Base-by-base conservation (phyloP, 345 rosid species). In the Gossypium anomalum region DNA sequence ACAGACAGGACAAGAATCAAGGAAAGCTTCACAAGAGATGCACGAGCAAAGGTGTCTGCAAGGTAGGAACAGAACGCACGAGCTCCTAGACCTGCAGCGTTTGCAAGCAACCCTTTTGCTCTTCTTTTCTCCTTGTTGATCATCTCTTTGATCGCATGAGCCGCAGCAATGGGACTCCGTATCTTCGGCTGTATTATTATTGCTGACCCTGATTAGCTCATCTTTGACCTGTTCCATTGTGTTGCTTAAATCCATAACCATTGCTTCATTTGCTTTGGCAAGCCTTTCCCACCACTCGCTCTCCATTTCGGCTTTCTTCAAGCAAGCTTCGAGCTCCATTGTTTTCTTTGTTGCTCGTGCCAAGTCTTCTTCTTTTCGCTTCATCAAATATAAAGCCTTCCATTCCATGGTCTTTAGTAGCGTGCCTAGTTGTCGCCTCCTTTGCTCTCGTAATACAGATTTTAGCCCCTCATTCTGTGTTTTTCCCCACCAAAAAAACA, bases 41-140 rank as follows among this genome's bases (percentile, higher is more conserved):
- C 93, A 89, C 68, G 86, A 87, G 73, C 90, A 86, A 58, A 89
- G 83, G 17, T 89, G 93, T 34, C 86, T 83, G 76, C 93, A 89
- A 22, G 93, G 93, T 23, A 89, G 78, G 73, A 86, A 82, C 25
- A 89, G 60, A 45, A 89, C 71, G 71, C 87, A 82, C 77, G 93
- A 76, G 20, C 55, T 75, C 70, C 85, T 60, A 72, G 63, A 72
- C 34, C 81, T 84, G 73, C 74, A 78, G 13, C 45, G 59, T 43
- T 76, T 82, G 44, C 84, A 82, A 47, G 62, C 76, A 2, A 73
- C 64, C 65, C 29, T 71, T 45, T 51, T 71, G 16, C 11, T 71
- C 27, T 15, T 62, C 3, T 27, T 34, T 65, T 48, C 68, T 60
- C 62, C 60, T 38, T 15, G 38, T 45, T 70, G 25, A 66, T 48